Base-by-base conservation (phyloP, 2,329 filamentous ascomycete genomes). In the Cladorrhinum sp. region DNA sequence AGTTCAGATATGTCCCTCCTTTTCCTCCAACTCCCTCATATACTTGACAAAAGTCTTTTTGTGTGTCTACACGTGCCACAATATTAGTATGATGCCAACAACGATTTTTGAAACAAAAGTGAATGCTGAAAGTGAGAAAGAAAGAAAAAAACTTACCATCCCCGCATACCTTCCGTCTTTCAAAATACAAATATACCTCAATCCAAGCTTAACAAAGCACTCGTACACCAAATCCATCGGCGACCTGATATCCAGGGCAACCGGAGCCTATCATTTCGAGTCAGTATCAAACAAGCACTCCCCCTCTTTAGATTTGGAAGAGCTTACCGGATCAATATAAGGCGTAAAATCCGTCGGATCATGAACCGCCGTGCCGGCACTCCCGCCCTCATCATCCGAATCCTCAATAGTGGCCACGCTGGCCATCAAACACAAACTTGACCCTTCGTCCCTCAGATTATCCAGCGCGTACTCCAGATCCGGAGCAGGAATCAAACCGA, bases 41-140 rank as follows among this genome's bases (percentile, higher is more conserved):
- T 96, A 97, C 74, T 91, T 93, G 62, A 96, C 94, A 78, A 99
- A 98, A 3, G 87, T 88, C 79, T 99, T 99, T 80, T 98, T 98
- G 75, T 99, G 95, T 55, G 89, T 85, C 88, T 91, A 59, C 52
- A 67, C n/a, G n/a, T n/a, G 65, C 26, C 46, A 58, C 24, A 3
- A 36, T 33, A 28, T 46, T 14, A n/a, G 67, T 64, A 60, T 39
- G 21, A 12, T 33, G 26, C 21, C 3, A n/a, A 4, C 21, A 33
- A 4, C n/a, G 3, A 14, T 24, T 0, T 5, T 21, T 3, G 16
- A 16, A 12, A 56, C 24, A 10, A 55, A 8, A 21, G 10, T 21
- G 3, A 20, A n/a, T n/a, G n/a, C n/a, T n/a, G n/a, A n/a, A n/a
- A n/a, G n/a, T n/a, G n/a, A n/a, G n/a, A n/a, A n/a, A n/a, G n/a